Conservation (phyloP, 2,329 filamentous ascomycete genomes). For the Ophiosphaerella narmari region DNA sequence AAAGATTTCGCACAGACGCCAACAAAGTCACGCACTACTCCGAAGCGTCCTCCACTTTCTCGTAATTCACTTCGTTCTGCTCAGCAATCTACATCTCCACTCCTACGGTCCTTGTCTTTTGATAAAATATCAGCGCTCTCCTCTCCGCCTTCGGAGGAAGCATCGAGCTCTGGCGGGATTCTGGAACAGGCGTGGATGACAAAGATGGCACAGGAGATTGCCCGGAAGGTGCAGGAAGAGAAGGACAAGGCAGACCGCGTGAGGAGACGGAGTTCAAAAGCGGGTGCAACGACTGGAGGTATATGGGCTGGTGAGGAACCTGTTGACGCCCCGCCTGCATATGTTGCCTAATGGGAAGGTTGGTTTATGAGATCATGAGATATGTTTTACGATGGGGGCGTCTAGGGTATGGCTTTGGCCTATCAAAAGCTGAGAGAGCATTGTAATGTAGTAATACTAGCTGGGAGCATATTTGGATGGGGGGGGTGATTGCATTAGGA, state of each 20-base stretch:
- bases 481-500: neutral
- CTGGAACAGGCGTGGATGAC: constrained; percentile 84
- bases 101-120: constrained; percentile 43
- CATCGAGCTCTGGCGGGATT: constrained; percentile 55
- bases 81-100: constrained; percentile 41
- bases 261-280: neutral
- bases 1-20: constrained; percentile 6
- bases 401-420: no score
- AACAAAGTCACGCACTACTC: constrained; percentile 15
- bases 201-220: constrained; percentile 94
- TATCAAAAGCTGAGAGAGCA: neutral
- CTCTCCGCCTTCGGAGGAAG: constrained; percentile 28
- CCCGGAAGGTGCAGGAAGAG: constrained; percentile 83
- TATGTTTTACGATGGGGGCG: neutral
- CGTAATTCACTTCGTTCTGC: constrained; percentile 36
- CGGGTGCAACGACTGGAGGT: neutral
- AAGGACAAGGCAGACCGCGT: constrained; percentile 55
- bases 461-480: neutral
- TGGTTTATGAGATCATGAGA: neutral
- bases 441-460: constrained; percentile 1
- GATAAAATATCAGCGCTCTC: constrained; percentile 36
- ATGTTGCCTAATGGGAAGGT: neutral
- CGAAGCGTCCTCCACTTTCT: constrained; percentile 34
- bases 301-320: constrained; percentile 4
- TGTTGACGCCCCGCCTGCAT: constrained; percentile 6